Base-by-base conservation (phyloP, 1,284 basidiomycete species). In the Malassezia equina region DNA sequence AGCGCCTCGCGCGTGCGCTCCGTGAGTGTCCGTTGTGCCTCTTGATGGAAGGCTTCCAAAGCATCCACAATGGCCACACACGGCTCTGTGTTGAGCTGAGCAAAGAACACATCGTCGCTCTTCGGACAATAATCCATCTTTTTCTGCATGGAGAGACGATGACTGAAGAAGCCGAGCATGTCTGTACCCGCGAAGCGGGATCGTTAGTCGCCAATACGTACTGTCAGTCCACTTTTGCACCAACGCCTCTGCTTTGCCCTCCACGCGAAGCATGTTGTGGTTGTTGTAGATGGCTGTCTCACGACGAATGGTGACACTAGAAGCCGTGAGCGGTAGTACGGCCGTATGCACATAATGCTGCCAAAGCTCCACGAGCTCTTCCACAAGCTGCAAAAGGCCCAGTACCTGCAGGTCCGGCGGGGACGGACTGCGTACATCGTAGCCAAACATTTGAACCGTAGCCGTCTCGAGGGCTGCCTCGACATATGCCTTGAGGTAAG, bases 201-300 rank as follows among this genome's bases (percentile, higher is more conserved):
- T 39, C 36, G 36, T 39, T 6, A 39, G 36, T 33, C 12, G 17
- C 7, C 11, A 11, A 15, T 21, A 39, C 36, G 36, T 39, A 39
- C 36, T 79, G 70, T 99, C 93, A 1, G 85, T 82, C 6, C 88
- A 77, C 58, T 85, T 84, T 69, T 95, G 90, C 45, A 93, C 78
- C 8, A 96, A 78, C 43, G 78, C 79, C 68, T 95, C 96, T 24
- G 86, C 83, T 54, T 84, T 85, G 43, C 84, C 86, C 76, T 99
- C 94, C 55, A 95, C 81, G 31, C 88, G 80, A 55, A 85, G 86
- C 51, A 94, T 81, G 2, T 85, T 84, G 68, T 94, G 88, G 67
- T 87, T 89, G 74, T 94, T 93, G 78, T 89, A 94, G 19, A 88
- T 83, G 17, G 83, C 81, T 87, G 96, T 93, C 75, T 98, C 94